A percentile compares a stretch with the other conserved stretches of the same genome.
phyloP scores from a whole-genome alignment of 805 yeast genomes.

The Nakazawaea laoshanensis region DNA sequence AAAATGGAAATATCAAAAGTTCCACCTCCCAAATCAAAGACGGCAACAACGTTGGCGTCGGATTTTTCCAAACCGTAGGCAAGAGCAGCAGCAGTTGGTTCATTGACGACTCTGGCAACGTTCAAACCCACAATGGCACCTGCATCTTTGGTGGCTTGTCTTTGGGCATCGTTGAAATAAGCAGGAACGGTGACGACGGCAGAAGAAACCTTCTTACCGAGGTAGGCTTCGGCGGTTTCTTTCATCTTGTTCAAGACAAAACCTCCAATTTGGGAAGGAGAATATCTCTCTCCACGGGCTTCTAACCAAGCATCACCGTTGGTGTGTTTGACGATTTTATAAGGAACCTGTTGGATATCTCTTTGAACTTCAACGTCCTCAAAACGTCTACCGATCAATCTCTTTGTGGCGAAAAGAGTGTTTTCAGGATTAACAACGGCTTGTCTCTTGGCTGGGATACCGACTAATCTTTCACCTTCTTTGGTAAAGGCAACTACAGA shows the following conservation, averaged over 20 bases:
- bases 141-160: slow-evolving; percentile 94
- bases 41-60: slow-evolving; percentile 62
- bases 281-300: slow-evolving; percentile 34
- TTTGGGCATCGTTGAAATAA: slow-evolving; percentile 83
- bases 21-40: slow-evolving; percentile 98
- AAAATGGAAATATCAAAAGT: slow-evolving; percentile 94
- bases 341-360: slow-evolving; percentile 57
- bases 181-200: slow-evolving; percentile 93
- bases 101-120: slow-evolving; percentile 83
- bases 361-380: slow-evolving; percentile 63
- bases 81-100: slow-evolving; percentile 90
- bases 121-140: slow-evolving; percentile 95
- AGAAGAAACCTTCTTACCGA: slow-evolving; percentile 79
- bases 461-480: slow-evolving; percentile 43
- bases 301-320: slow-evolving; percentile 69
- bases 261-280: slow-evolving; percentile 72
- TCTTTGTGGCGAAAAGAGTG: slow-evolving; percentile 75
- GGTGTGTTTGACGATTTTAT: slow-evolving; percentile 45
- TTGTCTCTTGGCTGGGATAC: slow-evolving; percentile 70
- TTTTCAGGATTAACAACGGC: slow-evolving; percentile 67
- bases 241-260: slow-evolving; percentile 87
- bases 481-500: slow-evolving; percentile 63
- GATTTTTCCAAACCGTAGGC: slow-evolving; percentile 89
- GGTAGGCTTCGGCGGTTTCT: slow-evolving; percentile 92
- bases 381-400: slow-evolving; percentile 69